These are phyloP conservation scores for Wickerhamiella allomyrinae DNA, from an alignment of 805 yeast genomes.

Conservation along the genomic window DNA sequence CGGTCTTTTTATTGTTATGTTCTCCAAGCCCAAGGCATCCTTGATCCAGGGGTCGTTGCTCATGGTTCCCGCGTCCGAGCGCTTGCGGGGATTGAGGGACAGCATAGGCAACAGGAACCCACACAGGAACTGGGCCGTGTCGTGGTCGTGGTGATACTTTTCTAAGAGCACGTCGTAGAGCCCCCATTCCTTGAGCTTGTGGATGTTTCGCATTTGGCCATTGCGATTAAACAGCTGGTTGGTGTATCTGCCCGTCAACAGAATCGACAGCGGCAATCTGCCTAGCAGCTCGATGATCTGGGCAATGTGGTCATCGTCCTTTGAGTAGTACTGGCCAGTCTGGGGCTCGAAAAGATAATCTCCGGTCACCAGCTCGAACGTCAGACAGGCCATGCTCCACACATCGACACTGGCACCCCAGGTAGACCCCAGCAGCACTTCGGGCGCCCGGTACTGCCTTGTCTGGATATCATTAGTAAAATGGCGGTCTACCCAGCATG, in stretches of 20 bases:
- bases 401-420: constrained; percentile 96
- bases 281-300: constrained; percentile 81
- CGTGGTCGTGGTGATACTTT: constrained; percentile 60
- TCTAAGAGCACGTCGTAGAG: constrained; percentile 66
- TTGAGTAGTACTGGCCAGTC: constrained; percentile 40
- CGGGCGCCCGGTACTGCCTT: constrained; percentile 87
- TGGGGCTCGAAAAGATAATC: constrained; percentile 90
- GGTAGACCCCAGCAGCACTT: constrained; percentile 56
- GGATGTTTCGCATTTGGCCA: constrained; percentile 64
- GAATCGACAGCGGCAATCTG: constrained; percentile 42
- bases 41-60: constrained; percentile 71
- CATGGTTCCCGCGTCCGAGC: constrained; percentile 96
- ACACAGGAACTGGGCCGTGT: constrained; percentile 58
- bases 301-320: constrained; percentile 93
- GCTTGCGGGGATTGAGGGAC: constrained; percentile 52
- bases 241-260: constrained; percentile 48
- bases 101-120: constrained; percentile 80
- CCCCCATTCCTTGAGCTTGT: constrained; percentile 80
- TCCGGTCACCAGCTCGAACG: constrained; percentile 85
- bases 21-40: constrained; percentile 65
- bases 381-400: constrained; percentile 90
- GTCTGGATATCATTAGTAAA: constrained; percentile 86
- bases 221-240: constrained; percentile 46
- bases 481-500: constrained; percentile 68
- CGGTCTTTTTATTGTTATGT: constrained; percentile 55